Evolutionary conservation across 2,329 filamentous ascomycete species (phyloP).

Genomic region (Colletotrichum simmondsii): DNA sequence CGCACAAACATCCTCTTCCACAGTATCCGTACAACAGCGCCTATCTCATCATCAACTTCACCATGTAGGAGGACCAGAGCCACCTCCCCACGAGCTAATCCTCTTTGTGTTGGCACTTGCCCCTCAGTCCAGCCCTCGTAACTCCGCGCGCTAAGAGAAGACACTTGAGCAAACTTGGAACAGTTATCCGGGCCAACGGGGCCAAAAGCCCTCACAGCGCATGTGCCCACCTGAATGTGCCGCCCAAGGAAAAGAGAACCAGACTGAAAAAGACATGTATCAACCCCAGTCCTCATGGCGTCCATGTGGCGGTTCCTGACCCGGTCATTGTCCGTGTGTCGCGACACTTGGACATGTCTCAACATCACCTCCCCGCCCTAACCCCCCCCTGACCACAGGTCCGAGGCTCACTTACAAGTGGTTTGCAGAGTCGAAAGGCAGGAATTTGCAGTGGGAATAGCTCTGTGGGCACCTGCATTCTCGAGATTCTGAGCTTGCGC

Average conservation of each 20-base stretch:
- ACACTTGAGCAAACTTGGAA: constrained; percentile 15
- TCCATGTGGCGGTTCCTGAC: constrained; percentile 3
- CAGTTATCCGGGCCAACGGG: not conserved
- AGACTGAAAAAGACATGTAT: not conserved
- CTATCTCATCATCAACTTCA: not conserved
- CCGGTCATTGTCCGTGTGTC: constrained; percentile 1
- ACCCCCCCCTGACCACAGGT: not conserved
- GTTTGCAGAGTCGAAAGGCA: not conserved
- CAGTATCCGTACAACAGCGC: not conserved
- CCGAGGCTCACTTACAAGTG: not conserved
- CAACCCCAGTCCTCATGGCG: not conserved
- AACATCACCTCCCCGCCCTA: not conserved
- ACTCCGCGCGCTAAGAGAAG: constrained; percentile 7
- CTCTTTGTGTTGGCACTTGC: not conserved
- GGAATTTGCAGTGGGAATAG: not conserved
- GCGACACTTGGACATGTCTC: not conserved
- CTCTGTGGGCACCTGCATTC: not conserved
- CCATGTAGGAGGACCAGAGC: not conserved
- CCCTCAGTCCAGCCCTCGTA: constrained; percentile 1
- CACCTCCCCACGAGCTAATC: not conserved
- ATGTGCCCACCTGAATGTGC: not conserved
- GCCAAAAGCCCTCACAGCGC: not conserved
- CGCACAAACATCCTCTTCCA: not conserved
- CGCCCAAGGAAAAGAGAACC: not conserved
- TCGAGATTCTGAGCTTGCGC: not conserved